Evolutionary conservation across 1,139 yeast species (phyloP), one percentile per base, ranked within the genome.

Genomic region (Debaryomyces fabryi): DNA sequence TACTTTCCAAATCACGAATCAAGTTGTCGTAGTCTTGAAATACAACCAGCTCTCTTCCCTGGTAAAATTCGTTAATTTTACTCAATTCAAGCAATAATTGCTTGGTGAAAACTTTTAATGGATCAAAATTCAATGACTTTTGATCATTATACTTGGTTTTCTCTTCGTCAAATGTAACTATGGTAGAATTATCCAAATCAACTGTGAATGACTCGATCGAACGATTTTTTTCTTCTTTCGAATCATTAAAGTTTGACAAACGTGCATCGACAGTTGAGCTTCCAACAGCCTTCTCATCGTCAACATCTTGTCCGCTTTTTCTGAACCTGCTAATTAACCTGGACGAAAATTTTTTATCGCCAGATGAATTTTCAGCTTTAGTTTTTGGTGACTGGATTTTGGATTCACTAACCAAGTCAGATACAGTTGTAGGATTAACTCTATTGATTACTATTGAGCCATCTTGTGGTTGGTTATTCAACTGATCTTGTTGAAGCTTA

Each of bases 61-160:
- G 59, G 61, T 78, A 85, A 58, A 86, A 86, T n/a, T 62, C 62
- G 59, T 79, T 78, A 38, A 87, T 76, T 58, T 84, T 85, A 34
- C 60, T 58, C 50, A 83, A 71, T 60, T 86, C 91, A 25, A 60
- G 64, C 56, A 84, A 76, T 49, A 86, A 70, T 15, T 83, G 81
- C 46, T 69, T 66, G 34, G 72, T 56, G 54, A 86, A 86, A 1
- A 74, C 71, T 24, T 68, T 71, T 43, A 78, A 72, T 1, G 86
- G 82, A 55, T 81, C 83, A 30, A 63, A 63, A 2, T 44, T 40
- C 8, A 52, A 49, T 13, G 60, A 51, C 13, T 54, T 49, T 12
- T 66, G 65, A 50, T 64, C 56, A 12, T 53, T 45, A 39, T 47
- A 54, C 15, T 55, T 55, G 8, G 42, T 33, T 9, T 39, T 44